These are phyloP conservation scores for Peronospora destructor DNA, from an alignment of 352 stramenopile species.

Conservation along the genomic window DNA sequence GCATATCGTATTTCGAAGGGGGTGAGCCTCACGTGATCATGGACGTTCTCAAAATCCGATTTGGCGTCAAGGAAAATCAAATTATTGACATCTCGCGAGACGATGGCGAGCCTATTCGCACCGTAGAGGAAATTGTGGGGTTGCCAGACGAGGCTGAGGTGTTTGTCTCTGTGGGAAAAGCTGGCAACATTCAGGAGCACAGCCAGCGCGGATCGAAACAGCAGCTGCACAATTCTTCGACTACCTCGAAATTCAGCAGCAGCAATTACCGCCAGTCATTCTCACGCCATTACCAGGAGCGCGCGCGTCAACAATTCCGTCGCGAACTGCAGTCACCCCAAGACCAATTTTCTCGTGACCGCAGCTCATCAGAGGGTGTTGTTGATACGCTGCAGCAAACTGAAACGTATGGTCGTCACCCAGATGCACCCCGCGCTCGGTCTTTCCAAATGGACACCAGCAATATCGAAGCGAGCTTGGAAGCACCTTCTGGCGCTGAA, in stretches of 20 bases:
- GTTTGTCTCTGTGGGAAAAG: conserved; percentile 71
- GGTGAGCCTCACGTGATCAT: conserved; percentile 66
- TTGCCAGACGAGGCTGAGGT: conserved; percentile 61
- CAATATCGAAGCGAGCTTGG: conserved; percentile 16
- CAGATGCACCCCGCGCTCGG: conserved; percentile 36
- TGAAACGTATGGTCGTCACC: conserved; percentile 14
- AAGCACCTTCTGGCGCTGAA: conserved; percentile 10
- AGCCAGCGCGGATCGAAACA: conserved; percentile 23
- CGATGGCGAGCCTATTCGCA: conserved; percentile 53
- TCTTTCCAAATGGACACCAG: conserved; percentile 47
- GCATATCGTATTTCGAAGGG: conserved; percentile 76
- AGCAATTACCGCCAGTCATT: conserved; percentile 18
- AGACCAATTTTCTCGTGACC: conserved; percentile 39
- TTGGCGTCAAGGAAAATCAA: conserved; percentile 65
- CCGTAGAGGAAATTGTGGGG: conserved; percentile 36
- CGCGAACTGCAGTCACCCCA: conserved; percentile 27
- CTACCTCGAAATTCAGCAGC: conserved; percentile 10
- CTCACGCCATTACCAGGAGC: conserved; percentile 21
- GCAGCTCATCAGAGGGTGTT: conserved; percentile 50
- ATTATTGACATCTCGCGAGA: conserved; percentile 74
- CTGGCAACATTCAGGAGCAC: conserved; percentile 64
- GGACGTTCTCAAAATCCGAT: conserved; percentile 72
- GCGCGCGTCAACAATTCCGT: conserved; percentile 25
- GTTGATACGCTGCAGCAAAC: conserved; percentile 38
- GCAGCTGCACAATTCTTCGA: conserved; percentile 12